Evolutionary conservation across 768 basidiomycete genomes (phyloP).

Genomic region (Dioszegia aurantiaca): DNA sequence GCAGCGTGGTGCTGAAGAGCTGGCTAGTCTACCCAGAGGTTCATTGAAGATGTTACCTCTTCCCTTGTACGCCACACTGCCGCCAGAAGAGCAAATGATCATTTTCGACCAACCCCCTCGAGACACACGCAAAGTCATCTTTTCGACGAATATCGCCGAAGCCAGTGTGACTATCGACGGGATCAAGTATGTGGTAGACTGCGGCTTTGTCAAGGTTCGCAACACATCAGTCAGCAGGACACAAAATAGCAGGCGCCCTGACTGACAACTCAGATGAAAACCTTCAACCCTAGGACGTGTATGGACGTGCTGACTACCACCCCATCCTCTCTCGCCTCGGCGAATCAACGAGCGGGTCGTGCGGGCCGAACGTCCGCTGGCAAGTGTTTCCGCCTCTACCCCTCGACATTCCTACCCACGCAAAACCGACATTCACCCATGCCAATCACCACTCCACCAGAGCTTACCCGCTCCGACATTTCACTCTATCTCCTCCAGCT

Average conservation of each 20-base stretch:
- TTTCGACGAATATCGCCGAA: constrained; percentile 95
- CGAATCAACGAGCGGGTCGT: constrained; percentile 87
- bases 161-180: constrained; percentile 97
- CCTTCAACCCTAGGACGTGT: constrained; percentile 79
- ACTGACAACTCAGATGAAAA: constrained; percentile 66
- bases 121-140: constrained; percentile 80
- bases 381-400: constrained; percentile 87
- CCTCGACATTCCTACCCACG: constrained; percentile 61
- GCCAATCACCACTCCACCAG: constrained; percentile 72
- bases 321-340: constrained; percentile 81
- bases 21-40: constrained; percentile 53
- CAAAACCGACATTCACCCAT: constrained; percentile 53
- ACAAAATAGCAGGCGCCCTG: too few relatives aligned
- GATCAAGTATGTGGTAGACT: constrained; percentile 87
- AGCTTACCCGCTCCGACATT: constrained; percentile 86
- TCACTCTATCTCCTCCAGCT: constrained; percentile 87
- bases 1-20: too few relatives aligned
- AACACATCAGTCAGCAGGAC: too few relatives aligned
- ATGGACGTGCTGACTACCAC: constrained; percentile 80
- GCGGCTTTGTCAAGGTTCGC: constrained; percentile 87
- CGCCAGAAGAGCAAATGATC: constrained; percentile 79
- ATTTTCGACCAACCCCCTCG: constrained; percentile 76
- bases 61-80: constrained; percentile 83
- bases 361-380: constrained; percentile 92
- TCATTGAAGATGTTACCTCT: constrained; percentile 64